Base-by-base conservation (phyloP, 371 early-diverging fungal genomes). In the Lichtheimia hyalospora region DNA sequence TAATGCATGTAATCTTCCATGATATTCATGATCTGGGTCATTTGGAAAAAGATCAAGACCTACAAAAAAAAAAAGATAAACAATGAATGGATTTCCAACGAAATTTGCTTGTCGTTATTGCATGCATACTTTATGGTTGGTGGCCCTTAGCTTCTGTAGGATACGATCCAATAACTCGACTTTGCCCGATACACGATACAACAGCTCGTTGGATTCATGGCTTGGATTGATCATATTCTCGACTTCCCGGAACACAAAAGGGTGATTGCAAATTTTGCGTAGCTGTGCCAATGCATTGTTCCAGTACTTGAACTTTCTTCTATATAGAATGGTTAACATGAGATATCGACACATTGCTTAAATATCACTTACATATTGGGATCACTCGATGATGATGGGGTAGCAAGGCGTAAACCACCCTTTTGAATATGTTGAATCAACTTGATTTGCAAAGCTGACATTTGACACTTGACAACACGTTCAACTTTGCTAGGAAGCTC, bases 401-500 rank as follows among this genome's bases (percentile, higher is more conserved):
- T 79, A 85, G 44, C 89, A 73, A 49, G 75, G 6, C 34, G 34
- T 34, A 34, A 8, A 58, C 89, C 88, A 49, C 82, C 77, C 62
- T 81, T 84, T 65, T 84, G 83, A 86, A 94, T 88, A 75, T 91
- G 90, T 56, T 84, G 74, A 65, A 91, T 90, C 53, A 92, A 75
- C 71, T 87, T 90, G 61, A 69, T 63, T 76, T 92, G 99, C 61
- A 95, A 78, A 16, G 90, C 83, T n/a, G 92, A 93, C 84, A 92
- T 86, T 68, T 89, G 85, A 75, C 96, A 96, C 70, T 95, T 94
- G 71, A 99, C 84, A 28, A 99, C 92, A 28, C 87, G 89, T 80
- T 99, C 99, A 3, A 97, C 92, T 84, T 99, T 99, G 69, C 96
- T 97, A n/a, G 99, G 99, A 53, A 99, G 78, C 56, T 97, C 96